Evolutionary conservation across 2,329 filamentous ascomycete species (phyloP), one percentile per base, ranked within the genome.

Genomic region (Talaromyces sp.): DNA sequence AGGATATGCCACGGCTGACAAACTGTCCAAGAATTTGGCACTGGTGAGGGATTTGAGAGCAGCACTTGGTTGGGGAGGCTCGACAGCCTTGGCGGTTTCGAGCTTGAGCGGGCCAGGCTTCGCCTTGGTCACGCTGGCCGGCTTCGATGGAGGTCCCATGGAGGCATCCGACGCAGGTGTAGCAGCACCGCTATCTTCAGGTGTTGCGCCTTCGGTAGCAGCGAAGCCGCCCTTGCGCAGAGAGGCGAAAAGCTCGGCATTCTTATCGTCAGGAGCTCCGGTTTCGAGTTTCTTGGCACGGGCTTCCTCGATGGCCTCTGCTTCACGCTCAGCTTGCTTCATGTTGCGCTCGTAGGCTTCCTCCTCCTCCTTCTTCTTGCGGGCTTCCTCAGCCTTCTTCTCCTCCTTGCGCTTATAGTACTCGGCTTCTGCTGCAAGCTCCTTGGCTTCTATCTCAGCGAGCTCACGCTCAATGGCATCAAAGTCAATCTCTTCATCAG

Each of bases 41-140:
- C 92, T 93, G 80, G 95, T 93, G 65, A 99, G 84, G 9, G 93
- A 90, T 76, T 96, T 93, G 73, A 99, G 89, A 64, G 93, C 93
- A 62, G 95, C 92, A 65, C 92, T 98, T 17, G 93, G 93, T 77
- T 97, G 93, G 58, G 92, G 88, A 58, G 93, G 90, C 80, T 99
- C 93, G 27, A 96, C 86, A 42, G 89, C 82, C 79, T 93, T 96
- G 68, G 87, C 92, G 65, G 90, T 96, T 60, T 92, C 86, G 65
- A 98, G 84, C 78, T 97, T 97, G 66, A 99, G 87, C 52, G 91
- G 89, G 63, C 89, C 87, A 56, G 95, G 93, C 83, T 96, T 97
- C 25, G 82, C 86, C 77, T 92, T 92, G 69, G 86, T 82, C 33
- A 79, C 80, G 61, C 81, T 79, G 52, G 83, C 75, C 19, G 81